Conservation (phyloP, 805 yeast species). For the Schwanniomyces occidentalis region DNA sequence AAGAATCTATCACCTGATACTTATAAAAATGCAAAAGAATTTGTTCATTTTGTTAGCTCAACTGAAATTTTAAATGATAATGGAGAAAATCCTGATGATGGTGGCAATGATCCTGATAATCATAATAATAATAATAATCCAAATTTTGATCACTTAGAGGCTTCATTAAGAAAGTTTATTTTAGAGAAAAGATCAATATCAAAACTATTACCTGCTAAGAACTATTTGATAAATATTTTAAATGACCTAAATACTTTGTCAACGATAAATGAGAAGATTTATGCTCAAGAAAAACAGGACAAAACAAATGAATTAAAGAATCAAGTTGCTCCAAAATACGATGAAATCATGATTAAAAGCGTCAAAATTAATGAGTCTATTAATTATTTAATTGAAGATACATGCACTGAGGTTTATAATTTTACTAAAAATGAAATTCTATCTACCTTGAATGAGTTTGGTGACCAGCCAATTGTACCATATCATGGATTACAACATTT, state of each 20-base stretch:
- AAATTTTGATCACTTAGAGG: constrained; percentile 81
- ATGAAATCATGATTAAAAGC: constrained; percentile 52
- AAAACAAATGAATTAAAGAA: constrained; percentile 49
- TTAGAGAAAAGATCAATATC: constrained; percentile 87
- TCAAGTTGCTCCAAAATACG: constrained; percentile 64
- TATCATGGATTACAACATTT: constrained; percentile 65
- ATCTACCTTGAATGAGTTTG: constrained; percentile 51
- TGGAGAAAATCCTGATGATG: constrained; percentile 31
- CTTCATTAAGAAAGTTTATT: constrained; percentile 79
- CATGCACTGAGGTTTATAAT: constrained; percentile 59
- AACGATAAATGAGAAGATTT: constrained; percentile 57
- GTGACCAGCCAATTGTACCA: constrained; percentile 50
- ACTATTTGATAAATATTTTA: constrained; percentile 70
- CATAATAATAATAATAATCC: constrained; percentile 44
- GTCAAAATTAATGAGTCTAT: constrained; percentile 56
- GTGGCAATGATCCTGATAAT: constrained; percentile 31
- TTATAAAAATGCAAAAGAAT: constrained; percentile 81
- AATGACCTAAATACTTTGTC: constrained; percentile 65
- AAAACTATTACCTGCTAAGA: constrained; percentile 89
- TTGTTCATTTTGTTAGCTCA: constrained; percentile 89
- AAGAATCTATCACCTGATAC: constrained; percentile 87
- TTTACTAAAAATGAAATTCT: constrained; percentile 55
- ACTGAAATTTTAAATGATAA: constrained; percentile 44
- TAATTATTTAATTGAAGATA: constrained; percentile 60
- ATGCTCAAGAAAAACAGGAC: constrained; percentile 48